Percentiles rank a stretch among this genome's conserved stretches.
Conservation (phyloP, 2,329 filamentous ascomycete genomes). For the Thyridium curvatum region DNA sequence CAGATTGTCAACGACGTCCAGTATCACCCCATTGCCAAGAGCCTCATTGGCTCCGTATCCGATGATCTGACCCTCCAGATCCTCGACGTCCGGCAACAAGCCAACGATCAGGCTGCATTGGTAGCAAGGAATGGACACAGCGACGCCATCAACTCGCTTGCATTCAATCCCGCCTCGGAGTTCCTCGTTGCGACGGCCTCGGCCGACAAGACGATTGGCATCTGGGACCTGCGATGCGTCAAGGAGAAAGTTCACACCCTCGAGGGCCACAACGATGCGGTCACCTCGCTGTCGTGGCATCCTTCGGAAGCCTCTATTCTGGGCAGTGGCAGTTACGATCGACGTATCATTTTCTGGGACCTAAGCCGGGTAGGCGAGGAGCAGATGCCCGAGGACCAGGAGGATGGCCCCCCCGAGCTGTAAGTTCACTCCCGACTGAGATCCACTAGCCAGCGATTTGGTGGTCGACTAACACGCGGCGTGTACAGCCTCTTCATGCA, state of each 20-base stretch:
- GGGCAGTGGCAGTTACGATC: slow-evolving; percentile 87
- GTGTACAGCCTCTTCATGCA: slow-evolving; percentile 83
- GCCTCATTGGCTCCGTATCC: slow-evolving; percentile 86
- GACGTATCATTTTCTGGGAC: slow-evolving; percentile 95
- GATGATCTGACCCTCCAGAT: slow-evolving; percentile 93
- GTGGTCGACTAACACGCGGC: neutral
- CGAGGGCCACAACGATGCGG: slow-evolving; percentile 80
- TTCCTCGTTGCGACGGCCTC: slow-evolving; percentile 88
- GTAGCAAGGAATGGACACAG: slow-evolving; percentile 69
- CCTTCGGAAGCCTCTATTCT: slow-evolving; percentile 83
- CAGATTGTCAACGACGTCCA: slow-evolving; percentile 96
- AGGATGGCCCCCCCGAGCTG: slow-evolving; percentile 93
- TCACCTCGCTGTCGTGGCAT: slow-evolving; percentile 93
- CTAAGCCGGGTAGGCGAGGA: slow-evolving; percentile 87
- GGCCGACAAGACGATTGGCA: slow-evolving; percentile 86
- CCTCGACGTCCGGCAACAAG: slow-evolving; percentile 70
- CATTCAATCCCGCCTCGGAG: slow-evolving; percentile 91
- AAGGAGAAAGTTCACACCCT: slow-evolving; percentile 86
- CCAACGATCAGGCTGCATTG: slow-evolving; percentile 61
- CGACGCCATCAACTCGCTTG: slow-evolving; percentile 92
- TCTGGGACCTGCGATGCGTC: slow-evolving; percentile 92
- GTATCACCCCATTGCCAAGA: slow-evolving; percentile 80
- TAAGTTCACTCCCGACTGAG: slow-evolving; percentile 39
- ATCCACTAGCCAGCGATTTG: neutral
- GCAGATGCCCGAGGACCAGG: slow-evolving; percentile 88